Conservation (phyloP, 257 asterid genomes). For the Nicotiana noctiflora region DNA sequence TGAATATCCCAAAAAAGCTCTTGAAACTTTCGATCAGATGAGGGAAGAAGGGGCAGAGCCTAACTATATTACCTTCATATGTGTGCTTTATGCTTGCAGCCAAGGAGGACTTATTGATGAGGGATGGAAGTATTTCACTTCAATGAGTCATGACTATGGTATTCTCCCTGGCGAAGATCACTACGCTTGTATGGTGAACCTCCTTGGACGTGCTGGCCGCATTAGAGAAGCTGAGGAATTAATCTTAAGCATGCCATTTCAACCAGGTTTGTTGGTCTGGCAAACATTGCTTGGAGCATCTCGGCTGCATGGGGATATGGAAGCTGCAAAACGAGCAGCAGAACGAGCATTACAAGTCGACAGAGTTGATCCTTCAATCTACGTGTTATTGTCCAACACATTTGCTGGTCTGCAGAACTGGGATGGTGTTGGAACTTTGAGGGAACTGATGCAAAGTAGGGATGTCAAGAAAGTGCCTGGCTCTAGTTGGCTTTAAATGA, state of each 20-base stretch:
- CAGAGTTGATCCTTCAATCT: constrained; percentile 45
- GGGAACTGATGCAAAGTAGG: constrained; percentile 37
- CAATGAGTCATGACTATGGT: constrained; percentile 46
- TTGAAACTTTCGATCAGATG: constrained; percentile 53
- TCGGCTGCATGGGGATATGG: constrained; percentile 50
- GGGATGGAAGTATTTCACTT: constrained; percentile 41
- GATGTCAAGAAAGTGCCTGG: constrained; percentile 70
- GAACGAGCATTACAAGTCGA: constrained; percentile 39
- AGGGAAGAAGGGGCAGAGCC: constrained; percentile 32
- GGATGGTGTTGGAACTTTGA: constrained; percentile 40
- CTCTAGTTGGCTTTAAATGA: constrained; percentile 57
- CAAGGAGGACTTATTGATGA: constrained; percentile 53
- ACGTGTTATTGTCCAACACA: constrained; percentile 52
- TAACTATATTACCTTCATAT: constrained; percentile 47
- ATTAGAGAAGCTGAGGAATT: constrained; percentile 53
- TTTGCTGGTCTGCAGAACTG: constrained; percentile 55
- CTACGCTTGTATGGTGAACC: constrained; percentile 65
- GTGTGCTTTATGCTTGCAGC: constrained; percentile 57
- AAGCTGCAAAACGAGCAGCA: constrained; percentile 58
- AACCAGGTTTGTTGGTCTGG: constrained; percentile 47
- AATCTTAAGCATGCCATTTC: constrained; percentile 35
- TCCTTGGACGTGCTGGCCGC: constrained; percentile 52
- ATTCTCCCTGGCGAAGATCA: constrained; percentile 55
- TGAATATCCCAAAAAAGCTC: constrained; percentile 45
- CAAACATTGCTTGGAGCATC: constrained; percentile 73